Evolutionary conservation across 2,329 filamentous ascomycete species (phyloP), one percentile per base, ranked within the genome.

Genomic region (Pseudocercospora ulei): DNA sequence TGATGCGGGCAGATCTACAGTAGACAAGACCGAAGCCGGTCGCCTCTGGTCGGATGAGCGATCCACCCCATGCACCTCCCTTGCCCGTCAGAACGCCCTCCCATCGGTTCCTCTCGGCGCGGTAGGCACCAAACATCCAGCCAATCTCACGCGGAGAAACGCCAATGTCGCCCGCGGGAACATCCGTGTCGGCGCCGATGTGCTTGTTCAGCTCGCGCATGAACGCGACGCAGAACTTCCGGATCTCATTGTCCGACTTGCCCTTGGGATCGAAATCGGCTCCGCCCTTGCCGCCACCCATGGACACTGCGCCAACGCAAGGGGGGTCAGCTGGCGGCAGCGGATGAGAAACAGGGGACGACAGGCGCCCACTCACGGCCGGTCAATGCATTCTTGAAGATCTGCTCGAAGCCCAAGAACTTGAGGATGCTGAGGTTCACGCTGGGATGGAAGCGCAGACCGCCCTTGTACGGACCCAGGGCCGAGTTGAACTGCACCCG

Each of bases 251-350:
- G 68, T 98, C 87, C 39, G 80, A 82, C 76, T 95, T 96, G 71
- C 86, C 87, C 77, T 96, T 98, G 65, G 90, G 90, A 68, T 96
- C 86, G 65, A 98, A 96, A 72, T 96, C 90, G 63, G 88, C 80
- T 59, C 90, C 90, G 68, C 90, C 90, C 73, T 96, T 96, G 60
- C 82, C 90, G 69, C 90, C 90, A 52, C 90, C 90, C 78, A 98
- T 95, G 70, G 76, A 84, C 59, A 92, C 78, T 82, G 39, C 18
- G 17, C n/a, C n/a, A n/a, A n/a, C n/a, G n/a, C n/a, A n/a, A n/a
- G n/a, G n/a, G n/a, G n/a, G n/a, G n/a, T n/a, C n/a, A n/a, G n/a
- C n/a, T n/a, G n/a, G n/a, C n/a, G n/a, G n/a, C n/a, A n/a, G n/a
- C n/a, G n/a, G n/a, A n/a, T n/a, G n/a, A n/a, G n/a, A n/a, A n/a